Conservation (phyloP, 306 rosid species). For the Morella rubra region DNA sequence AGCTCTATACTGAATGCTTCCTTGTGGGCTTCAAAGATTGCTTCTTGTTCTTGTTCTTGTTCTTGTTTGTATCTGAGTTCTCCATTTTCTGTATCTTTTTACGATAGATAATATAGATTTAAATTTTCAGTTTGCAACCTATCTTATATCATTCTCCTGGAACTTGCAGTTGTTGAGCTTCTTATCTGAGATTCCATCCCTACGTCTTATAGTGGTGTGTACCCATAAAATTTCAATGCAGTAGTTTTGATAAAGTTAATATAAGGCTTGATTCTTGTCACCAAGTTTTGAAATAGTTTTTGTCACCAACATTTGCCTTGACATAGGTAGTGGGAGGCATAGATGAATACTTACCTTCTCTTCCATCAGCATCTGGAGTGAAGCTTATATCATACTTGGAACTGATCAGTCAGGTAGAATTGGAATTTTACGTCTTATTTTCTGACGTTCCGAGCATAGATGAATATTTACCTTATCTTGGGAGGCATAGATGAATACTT, state of each 20-base stretch:
- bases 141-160: conserved; percentile 28
- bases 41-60: background rate
- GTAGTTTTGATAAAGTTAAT: conserved; percentile 16
- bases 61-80: background rate
- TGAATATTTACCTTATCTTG: background rate
- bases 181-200: conserved; percentile 81
- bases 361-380: conserved; percentile 75
- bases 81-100: background rate
- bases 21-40: background rate
- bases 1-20: background rate
- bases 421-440: conserved; percentile 10
- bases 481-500: conserved; percentile 86
- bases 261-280: background rate
- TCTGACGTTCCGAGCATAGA: background rate
- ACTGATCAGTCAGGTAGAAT: conserved; percentile 68
- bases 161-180: conserved; percentile 81
- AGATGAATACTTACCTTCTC: conserved; percentile 82
- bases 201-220: conserved; percentile 88
- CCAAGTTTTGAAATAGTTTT: background rate
- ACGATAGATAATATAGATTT: background rate
- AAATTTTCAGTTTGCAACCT: conserved; percentile 22
- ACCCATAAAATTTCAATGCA: conserved; percentile 17
- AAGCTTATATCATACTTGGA: conserved; percentile 69
- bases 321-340: conserved; percentile 84
- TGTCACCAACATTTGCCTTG: conserved; percentile 21